Evolutionary conservation across 495 filamentous ascomycete genomes (phyloP).

Genomic region (Xylaria telfairii): DNA sequence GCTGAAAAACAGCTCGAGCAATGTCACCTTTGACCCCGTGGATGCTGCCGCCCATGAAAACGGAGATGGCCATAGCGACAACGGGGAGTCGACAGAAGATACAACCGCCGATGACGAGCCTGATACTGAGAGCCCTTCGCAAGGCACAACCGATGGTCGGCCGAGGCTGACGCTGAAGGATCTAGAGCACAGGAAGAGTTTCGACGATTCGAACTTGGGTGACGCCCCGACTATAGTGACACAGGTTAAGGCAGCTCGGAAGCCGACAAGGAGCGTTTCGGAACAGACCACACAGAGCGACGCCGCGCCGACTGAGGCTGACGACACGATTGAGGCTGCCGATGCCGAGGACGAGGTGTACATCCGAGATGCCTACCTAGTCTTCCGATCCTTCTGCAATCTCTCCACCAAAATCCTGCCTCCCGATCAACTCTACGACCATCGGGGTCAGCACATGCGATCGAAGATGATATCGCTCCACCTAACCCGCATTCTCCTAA

Average conservation of each 20-base stretch:
- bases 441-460: constrained; percentile 93
- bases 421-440: constrained; percentile 88
- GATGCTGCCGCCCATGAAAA: constrained; percentile 47
- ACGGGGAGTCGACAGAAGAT: constrained; percentile 36
- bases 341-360: constrained; percentile 97
- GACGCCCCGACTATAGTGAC: constrained; percentile 96
- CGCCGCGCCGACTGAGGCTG: constrained; percentile 41
- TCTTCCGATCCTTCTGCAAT: constrained; percentile 97
- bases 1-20: constrained; percentile 53
- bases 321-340: constrained; percentile 63
- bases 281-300: constrained; percentile 59
- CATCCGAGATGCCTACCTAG: constrained; percentile 93
- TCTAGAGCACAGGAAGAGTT: constrained; percentile 90
- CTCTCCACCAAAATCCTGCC: constrained; percentile 88
- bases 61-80: constrained; percentile 34
- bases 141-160: constrained; percentile 58
- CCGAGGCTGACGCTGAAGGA: constrained; percentile 92
- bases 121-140: constrained; percentile 57
- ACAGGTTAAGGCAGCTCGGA: constrained; percentile 67
- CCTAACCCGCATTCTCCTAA: constrained; percentile 89
- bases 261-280: constrained; percentile 63
- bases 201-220: constrained; percentile 87
- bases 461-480: constrained; percentile 95
- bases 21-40: constrained; percentile 49
- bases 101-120: constrained; percentile 57